Evolutionary conservation across 1,139 yeast species (phyloP).

Genomic region (Hanseniaspora sp.): DNA sequence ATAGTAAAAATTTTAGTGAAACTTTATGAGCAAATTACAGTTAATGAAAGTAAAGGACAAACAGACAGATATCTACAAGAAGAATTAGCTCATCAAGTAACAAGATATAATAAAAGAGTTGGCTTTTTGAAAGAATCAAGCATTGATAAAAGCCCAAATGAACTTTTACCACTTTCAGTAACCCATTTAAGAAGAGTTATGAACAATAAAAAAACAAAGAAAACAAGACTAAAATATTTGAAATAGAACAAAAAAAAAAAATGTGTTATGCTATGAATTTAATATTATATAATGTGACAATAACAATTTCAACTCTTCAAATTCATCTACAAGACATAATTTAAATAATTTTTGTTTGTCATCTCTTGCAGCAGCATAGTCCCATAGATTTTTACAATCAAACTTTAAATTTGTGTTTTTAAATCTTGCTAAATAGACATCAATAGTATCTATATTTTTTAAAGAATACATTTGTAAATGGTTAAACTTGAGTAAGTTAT

Average conservation of each 20-base stretch:
- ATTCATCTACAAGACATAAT: slow-evolving; percentile 76
- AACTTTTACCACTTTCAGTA: background rate
- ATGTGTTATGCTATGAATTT: background rate
- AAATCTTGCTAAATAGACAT: slow-evolving; percentile 37
- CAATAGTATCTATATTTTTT: slow-evolving; percentile 40
- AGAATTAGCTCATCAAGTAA: slow-evolving; percentile 1
- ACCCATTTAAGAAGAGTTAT: slow-evolving; percentile 14
- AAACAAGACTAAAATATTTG: slow-evolving; percentile 3
- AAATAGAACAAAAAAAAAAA: background rate
- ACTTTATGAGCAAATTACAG: background rate
- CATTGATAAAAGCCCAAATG: slow-evolving; percentile 7
- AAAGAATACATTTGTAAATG: slow-evolving; percentile 66
- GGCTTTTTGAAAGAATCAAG: slow-evolving; percentile 2
- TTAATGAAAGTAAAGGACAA: background rate
- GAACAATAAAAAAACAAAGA: slow-evolving; percentile 4
- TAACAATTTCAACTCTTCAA: slow-evolving; percentile 70
- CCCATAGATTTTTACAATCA: slow-evolving; percentile 44
- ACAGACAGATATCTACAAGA: background rate
- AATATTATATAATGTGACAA: slow-evolving; percentile 66
- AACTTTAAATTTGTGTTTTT: background rate
- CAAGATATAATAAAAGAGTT: slow-evolving; percentile 4
- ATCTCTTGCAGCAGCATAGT: slow-evolving; percentile 41
- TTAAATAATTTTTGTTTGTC: slow-evolving; percentile 47
- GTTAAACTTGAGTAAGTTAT: slow-evolving; percentile 49
- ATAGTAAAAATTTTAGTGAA: background rate